Evolutionary conservation across 805 yeast genomes (phyloP), one percentile per base, ranked within the genome.

Genomic region (Ogataea naganishii): DNA sequence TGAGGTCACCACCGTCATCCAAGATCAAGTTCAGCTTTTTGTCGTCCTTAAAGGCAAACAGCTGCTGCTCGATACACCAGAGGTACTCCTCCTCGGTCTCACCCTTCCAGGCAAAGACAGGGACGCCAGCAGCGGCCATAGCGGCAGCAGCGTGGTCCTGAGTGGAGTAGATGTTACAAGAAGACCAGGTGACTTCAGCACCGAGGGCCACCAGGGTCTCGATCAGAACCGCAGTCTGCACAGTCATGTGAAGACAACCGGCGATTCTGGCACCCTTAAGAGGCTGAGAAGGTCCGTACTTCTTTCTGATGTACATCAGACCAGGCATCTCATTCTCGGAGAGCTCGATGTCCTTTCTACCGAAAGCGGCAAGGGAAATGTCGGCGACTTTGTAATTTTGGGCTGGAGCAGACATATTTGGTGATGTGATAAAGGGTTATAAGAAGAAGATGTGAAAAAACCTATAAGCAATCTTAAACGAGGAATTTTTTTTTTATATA

Each of bases 71-170:
- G 53, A 89, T 84, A 77, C 98, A 89, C 98, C 98, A 89, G 58
- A 75, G 60, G 78, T 89, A 92, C 73, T 89, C 98, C 74, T 89
- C 97, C 68, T 89, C 98, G 64, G 97, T 85, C 78, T 89, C 97
- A 63, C 98, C 97, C 77, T 89, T 89, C 98, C 98, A 89, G 55
- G 98, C 98, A 51, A 85, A 89, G 46, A 89, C 98, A 58, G 98
- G 97, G 38, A 89, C 94, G 70, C 98, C 98, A 47, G 96, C 65
- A 49, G 97, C 98, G 51, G 98, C 98, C 63, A 89, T 92, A 53
- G 97, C 97, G 56, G 98, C 96, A 53, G 98, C 97, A 50, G 97
- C 97, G 64, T 89, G 97, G 69, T 89, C 98, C 73, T 89, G 98
- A 47, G 98, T 89, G 51, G 97, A 88, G 80, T 84, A 89, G 55